Conservation (phyloP, 306 rosid genomes). For the Rosa lucieae region DNA sequence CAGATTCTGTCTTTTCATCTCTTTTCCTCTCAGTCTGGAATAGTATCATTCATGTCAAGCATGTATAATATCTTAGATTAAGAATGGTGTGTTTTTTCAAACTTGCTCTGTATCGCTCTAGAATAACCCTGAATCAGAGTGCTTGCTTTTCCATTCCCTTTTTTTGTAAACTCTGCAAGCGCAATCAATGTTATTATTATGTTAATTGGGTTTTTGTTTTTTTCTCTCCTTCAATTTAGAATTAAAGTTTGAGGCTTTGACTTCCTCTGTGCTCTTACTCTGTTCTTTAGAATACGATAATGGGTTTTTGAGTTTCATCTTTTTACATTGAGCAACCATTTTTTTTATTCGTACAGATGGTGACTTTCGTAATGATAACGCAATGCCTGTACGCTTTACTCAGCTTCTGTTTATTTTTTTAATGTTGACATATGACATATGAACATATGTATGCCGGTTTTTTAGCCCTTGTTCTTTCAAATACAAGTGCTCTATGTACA, state of each 20-base stretch:
- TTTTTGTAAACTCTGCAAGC: neutral
- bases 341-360: neutral
- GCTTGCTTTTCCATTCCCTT: neutral
- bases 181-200: neutral
- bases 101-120: neutral
- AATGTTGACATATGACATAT: neutral
- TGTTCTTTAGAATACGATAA: neutral
- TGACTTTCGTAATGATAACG: neutral
- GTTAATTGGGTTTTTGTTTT: neutral
- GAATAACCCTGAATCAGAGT: neutral
- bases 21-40: neutral
- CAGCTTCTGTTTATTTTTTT: neutral
- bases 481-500: neutral
- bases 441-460: neutral
- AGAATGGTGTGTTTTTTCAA: neutral
- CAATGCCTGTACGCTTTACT: neutral
- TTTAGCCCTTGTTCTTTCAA: neutral
- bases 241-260: neutral
- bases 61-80: neutral
- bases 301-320: neutral
- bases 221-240: neutral
- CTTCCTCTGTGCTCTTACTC: neutral
- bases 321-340: neutral
- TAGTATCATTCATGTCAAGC: constrained; percentile 12
- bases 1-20: neutral